These are phyloP conservation scores for Byssoonygena ceratinophila DNA, from an alignment of 2,329 filamentous ascomycete species.

Conservation along the genomic window DNA sequence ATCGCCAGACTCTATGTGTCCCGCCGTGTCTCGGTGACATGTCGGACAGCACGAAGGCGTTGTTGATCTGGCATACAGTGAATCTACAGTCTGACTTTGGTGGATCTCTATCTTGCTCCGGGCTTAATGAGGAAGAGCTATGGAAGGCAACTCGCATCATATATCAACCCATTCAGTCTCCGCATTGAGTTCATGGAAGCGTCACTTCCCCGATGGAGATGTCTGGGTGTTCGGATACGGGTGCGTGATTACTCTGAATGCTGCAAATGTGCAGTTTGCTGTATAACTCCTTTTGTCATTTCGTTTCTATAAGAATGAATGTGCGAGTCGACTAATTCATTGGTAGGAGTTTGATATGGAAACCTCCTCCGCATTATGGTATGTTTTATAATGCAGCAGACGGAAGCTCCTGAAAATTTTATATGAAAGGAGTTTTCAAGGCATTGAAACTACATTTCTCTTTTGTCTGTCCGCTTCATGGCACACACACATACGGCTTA, in stretches of 20 bases:
- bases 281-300: no score
- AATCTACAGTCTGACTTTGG: neutral
- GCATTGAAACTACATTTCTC: neutral
- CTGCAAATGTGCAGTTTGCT: no score
- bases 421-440: neutral
- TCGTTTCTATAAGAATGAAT: no score
- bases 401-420: neutral
- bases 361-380: conserved; percentile 94
- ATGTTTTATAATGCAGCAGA: conserved; percentile 23
- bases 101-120: neutral
- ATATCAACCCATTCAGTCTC: conserved; percentile 5
- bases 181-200: conserved; percentile 31
- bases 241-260: conserved; percentile 41
- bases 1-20: no score
- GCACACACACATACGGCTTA: neutral
- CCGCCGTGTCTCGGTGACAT: neutral
- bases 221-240: conserved; percentile 98
- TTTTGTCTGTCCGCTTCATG: neutral
- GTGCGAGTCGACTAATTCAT: no score
- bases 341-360: conserved; percentile 98
- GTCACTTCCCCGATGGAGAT: conserved; percentile 45
- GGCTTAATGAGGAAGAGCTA: neutral
- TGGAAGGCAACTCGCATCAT: conserved; percentile 1
- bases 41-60: neutral
- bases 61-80: neutral